Evolutionary conservation across 1,284 basidiomycete species (phyloP).

Genomic region (Cutaneotrichosporon cyanovorans): DNA sequence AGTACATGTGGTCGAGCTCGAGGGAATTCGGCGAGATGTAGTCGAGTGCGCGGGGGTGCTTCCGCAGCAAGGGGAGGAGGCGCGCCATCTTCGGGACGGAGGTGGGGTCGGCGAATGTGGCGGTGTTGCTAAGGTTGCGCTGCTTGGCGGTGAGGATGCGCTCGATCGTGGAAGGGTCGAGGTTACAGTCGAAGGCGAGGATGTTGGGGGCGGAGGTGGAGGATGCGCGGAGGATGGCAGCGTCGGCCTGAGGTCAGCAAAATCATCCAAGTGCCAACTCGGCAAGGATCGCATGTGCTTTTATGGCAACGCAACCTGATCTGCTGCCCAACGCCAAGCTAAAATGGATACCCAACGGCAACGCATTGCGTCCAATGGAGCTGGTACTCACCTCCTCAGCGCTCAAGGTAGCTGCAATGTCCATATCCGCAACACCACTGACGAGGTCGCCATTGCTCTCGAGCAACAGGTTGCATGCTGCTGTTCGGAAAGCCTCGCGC

Average conservation of each 20-base stretch:
- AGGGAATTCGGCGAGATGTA: slow-evolving; percentile 71
- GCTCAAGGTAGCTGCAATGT: slow-evolving; percentile 55
- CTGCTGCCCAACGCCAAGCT: background rate
- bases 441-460: slow-evolving; percentile 64
- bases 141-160: slow-evolving; percentile 47
- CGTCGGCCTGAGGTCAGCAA: too few species aligned
- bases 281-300: too few species aligned
- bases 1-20: slow-evolving; percentile 64
- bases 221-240: too few species aligned
- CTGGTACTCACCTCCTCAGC: slow-evolving; percentile 49
- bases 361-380: too few species aligned
- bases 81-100: slow-evolving; percentile 68
- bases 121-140: too few species aligned
- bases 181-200: slow-evolving; percentile 76
- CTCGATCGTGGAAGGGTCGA: slow-evolving; percentile 54
- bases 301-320: too few species aligned
- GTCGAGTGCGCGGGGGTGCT: slow-evolving; percentile 48
- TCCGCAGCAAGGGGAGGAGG: slow-evolving; percentile 59
- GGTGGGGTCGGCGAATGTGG: slow-evolving; percentile 62
- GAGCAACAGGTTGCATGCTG: slow-evolving; percentile 78
- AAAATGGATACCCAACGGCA: too few species aligned
- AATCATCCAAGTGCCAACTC: too few species aligned
- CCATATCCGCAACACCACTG: slow-evolving; percentile 88
- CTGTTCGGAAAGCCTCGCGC: slow-evolving; percentile 50
- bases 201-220: slow-evolving; percentile 52